Base-by-base conservation (phyloP, 768 basidiomycete species). In the Pisolithus orientalis region DNA sequence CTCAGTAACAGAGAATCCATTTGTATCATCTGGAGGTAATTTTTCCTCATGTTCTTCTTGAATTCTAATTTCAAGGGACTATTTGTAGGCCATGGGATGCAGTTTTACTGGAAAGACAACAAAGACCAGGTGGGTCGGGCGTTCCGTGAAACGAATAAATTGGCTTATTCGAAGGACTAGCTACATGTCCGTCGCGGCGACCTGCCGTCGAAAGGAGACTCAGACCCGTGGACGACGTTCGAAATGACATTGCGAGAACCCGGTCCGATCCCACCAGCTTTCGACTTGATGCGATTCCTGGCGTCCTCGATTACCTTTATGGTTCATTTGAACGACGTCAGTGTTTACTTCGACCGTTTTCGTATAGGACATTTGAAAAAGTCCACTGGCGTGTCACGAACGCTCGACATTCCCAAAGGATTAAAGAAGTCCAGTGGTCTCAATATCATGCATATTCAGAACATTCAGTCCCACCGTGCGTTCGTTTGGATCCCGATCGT, bases 301-400 rank as follows among this genome's bases (percentile, higher is more conserved):
- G 78, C 85, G 38, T 94, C 93, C 2, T 90, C 89, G 0, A 84
- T 99, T 51, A 94, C 93, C 0, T 99, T 99, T 71, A 97, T 96
- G 87, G 73, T 79, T 10, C 77, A 83, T 54, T 77, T 99, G 9
- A 72, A 74, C 10, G 78, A 86, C 66, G 80, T 97, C 52, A 83
- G 81, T 57, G 81, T 98, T 27, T 91, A 80, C 66, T 82, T 96
- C 39, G 85, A 98, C 61, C 85, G 85, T 55, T 80, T 84, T 61
- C 74, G 85, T 34, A 75, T 94, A 5, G 80, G 82, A 5, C 76
- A 74, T 39, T 65, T 94, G 51, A 77, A 74, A 47, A 94, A 92
- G 69, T 73, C 77, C 1, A 63, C 76, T 28, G 84, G 84, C 2
- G 50, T 72, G 11, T 72, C 84, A 2, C 76, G 74, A 58, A 61